These are phyloP conservation scores for Pichia exigua DNA, from an alignment of 805 yeast genomes.

Conservation along the genomic window DNA sequence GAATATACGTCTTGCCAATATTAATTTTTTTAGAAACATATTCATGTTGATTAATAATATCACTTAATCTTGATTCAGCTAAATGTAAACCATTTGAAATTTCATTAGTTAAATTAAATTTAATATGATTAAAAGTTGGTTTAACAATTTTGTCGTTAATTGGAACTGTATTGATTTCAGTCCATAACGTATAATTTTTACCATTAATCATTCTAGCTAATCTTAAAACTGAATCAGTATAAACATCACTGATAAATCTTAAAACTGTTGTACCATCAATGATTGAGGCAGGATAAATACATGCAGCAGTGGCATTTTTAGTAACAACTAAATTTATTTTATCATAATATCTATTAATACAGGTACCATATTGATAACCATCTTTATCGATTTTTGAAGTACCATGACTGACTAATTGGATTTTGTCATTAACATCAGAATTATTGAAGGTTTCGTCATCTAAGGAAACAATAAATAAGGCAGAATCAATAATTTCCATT, in stretches of 20 bases:
- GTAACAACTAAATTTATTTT: slow-evolving; percentile 48
- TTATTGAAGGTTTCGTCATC: slow-evolving; percentile 40
- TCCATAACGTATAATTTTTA: slow-evolving; percentile 46
- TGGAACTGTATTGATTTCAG: slow-evolving; percentile 32
- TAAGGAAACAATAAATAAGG: slow-evolving; percentile 44
- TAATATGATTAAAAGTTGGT: slow-evolving; percentile 28
- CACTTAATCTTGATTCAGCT: slow-evolving; percentile 52
- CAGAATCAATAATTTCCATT: slow-evolving; percentile 37
- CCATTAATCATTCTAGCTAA: slow-evolving; percentile 54
- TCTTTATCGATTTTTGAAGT: slow-evolving; percentile 36
- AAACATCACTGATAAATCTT: slow-evolving; percentile 49
- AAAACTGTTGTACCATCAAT: slow-evolving; percentile 54
- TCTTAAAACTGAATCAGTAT: slow-evolving; percentile 49
- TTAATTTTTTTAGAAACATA: slow-evolving; percentile 33
- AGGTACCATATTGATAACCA: slow-evolving; percentile 47
- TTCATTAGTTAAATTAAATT: slow-evolving; percentile 38
- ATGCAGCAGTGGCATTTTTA: slow-evolving; percentile 49
- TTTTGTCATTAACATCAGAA: slow-evolving; percentile 44
- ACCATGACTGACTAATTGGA: slow-evolving; percentile 45
- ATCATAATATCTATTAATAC: slow-evolving; percentile 55
- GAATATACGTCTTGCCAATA: slow-evolving; percentile 29
- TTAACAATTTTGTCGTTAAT: slow-evolving; percentile 27
- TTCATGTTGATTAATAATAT: slow-evolving; percentile 50
- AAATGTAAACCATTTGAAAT: slow-evolving; percentile 41
- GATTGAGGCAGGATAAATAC: slow-evolving; percentile 50